Conservation (phyloP, 345 rosid genomes). For the Conringia planisiliqua region DNA sequence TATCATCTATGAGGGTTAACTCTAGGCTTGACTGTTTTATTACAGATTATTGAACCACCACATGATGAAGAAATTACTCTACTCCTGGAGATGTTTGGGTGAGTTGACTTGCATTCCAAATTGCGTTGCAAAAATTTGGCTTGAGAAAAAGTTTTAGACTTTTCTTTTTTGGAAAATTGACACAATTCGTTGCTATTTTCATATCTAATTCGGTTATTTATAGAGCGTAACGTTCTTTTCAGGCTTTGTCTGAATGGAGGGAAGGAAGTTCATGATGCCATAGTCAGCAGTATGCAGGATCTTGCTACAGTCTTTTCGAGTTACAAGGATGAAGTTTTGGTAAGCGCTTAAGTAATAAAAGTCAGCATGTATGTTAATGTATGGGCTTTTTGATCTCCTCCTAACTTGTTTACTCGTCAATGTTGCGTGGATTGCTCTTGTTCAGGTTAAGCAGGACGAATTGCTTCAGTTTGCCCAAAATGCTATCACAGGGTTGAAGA, state of each 20-base stretch:
- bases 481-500: constrained; percentile 84
- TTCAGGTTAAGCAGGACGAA: constrained; percentile 92
- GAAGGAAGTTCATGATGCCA: constrained; percentile 92
- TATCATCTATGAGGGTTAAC: constrained; percentile 1
- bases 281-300: constrained; percentile 92
- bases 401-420: not conserved
- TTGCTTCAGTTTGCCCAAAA: constrained; percentile 89
- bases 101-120: constrained; percentile 33
- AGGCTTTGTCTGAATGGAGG: constrained; percentile 91
- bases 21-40: constrained; percentile 6
- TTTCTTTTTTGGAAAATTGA: not conserved
- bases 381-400: constrained; percentile 18
- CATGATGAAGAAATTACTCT: constrained; percentile 84
- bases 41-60: constrained; percentile 96
- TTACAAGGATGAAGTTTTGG: constrained; percentile 96
- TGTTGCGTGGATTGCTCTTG: constrained; percentile 11
- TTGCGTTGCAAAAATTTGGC: not conserved
- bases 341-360: constrained; percentile 35
- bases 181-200: constrained; percentile 16
- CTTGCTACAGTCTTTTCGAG: constrained; percentile 70
- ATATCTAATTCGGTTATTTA: not conserved
- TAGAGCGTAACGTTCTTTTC: constrained; percentile 21
- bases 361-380: not conserved
- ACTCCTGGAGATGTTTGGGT: constrained; percentile 84
- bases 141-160: not conserved